Evolutionary conservation across 495 filamentous ascomycete genomes (phyloP).

Genomic region (Astrocystis sublimbata): DNA sequence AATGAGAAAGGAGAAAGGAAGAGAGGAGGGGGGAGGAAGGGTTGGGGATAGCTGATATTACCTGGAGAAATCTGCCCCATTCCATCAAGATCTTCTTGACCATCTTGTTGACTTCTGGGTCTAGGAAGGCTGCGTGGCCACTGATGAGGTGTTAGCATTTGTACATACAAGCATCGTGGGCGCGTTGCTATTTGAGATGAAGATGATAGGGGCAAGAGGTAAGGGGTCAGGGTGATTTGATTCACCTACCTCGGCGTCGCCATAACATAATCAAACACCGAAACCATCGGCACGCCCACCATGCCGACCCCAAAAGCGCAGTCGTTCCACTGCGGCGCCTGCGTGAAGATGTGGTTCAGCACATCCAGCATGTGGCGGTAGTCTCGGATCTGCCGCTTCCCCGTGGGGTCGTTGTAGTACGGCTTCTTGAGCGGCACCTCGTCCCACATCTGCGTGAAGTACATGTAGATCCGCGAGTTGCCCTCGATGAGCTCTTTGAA

Average conservation of each 20-base stretch:
- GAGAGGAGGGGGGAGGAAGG: background rate
- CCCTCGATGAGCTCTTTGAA: slow-evolving; percentile 52
- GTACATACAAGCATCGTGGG: slow-evolving; percentile 6
- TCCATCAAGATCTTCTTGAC: slow-evolving; percentile 68
- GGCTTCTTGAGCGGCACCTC: slow-evolving; percentile 61
- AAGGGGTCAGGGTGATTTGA: background rate
- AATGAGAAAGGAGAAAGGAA: background rate
- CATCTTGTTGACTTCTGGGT: slow-evolving; percentile 65
- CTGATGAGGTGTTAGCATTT: slow-evolving; percentile 57
- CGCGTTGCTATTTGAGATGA: background rate
- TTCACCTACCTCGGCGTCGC: slow-evolving; percentile 56
- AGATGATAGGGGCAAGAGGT: background rate
- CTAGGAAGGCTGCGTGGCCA: slow-evolving; percentile 65
- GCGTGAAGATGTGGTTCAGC: slow-evolving; percentile 63
- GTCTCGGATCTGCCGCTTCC: slow-evolving; percentile 60
- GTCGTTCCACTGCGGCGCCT: slow-evolving; percentile 62
- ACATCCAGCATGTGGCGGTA: slow-evolving; percentile 65
- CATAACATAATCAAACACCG: slow-evolving; percentile 74
- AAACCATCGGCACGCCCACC: slow-evolving; percentile 67
- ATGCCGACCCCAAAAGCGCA: slow-evolving; percentile 56
- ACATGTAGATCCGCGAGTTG: slow-evolving; percentile 51
- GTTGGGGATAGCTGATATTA: slow-evolving; percentile 12
- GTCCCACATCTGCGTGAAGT: slow-evolving; percentile 63
- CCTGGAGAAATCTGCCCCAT: slow-evolving; percentile 63
- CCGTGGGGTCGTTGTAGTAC: slow-evolving; percentile 63